These are phyloP conservation scores for Luffa aegyptiaca DNA, from an alignment of 306 rosid genomes.

Conservation along the genomic window DNA sequence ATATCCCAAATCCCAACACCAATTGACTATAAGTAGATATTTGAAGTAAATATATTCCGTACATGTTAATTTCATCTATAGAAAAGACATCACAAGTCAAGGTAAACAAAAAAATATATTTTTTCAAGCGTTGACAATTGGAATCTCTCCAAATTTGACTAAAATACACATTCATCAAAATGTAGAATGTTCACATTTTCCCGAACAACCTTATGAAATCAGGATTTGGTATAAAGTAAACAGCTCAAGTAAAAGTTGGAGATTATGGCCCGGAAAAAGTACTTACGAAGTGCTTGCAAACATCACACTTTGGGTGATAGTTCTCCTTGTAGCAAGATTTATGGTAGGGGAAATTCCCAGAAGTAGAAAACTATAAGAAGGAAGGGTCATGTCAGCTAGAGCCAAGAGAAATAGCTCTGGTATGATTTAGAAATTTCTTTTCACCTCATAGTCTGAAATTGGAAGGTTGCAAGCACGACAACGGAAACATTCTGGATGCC, in stretches of 20 bases:
- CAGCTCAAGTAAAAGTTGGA: not conserved
- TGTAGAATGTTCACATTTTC: not conserved
- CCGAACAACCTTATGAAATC: not conserved
- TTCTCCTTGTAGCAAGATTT: slow-evolving; percentile 90
- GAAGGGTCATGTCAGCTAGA: not conserved
- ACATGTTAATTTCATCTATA: not conserved
- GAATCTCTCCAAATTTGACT: not conserved
- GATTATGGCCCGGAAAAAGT: slow-evolving; percentile 11
- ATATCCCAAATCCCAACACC: slow-evolving; percentile 43
- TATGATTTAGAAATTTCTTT: not conserved
- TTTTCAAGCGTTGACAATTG: not conserved
- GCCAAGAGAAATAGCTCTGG: not conserved
- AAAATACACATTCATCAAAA: not conserved
- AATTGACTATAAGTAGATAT: slow-evolving; percentile 30
- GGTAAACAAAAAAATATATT: not conserved
- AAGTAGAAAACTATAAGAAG: slow-evolving; percentile 67
- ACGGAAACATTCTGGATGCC: slow-evolving; percentile 99
- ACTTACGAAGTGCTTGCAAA: slow-evolving; percentile 95
- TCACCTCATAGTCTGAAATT: slow-evolving; percentile 80
- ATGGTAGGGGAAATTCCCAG: slow-evolving; percentile 82
- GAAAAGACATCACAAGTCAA: not conserved
- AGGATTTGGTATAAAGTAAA: not conserved
- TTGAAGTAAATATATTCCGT: not conserved
- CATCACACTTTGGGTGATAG: slow-evolving; percentile 98
- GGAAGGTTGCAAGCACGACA: slow-evolving; percentile 90